Evolutionary conservation across 2,329 filamentous ascomycete genomes (phyloP).

Genomic region (Ophiocordyceps robertsii): DNA sequence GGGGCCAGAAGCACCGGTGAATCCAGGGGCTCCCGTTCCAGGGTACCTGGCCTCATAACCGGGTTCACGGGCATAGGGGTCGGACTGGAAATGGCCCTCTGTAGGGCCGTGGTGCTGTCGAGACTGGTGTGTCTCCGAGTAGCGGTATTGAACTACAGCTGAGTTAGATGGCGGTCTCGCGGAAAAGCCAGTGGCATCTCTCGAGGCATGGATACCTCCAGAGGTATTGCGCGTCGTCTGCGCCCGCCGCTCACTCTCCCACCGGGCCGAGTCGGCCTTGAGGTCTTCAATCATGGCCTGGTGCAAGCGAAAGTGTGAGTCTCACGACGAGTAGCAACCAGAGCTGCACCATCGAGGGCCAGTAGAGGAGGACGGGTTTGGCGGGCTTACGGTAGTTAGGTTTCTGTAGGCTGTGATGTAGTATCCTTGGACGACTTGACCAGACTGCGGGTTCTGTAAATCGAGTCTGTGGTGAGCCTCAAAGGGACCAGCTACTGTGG

Average conservation of each 20-base stretch:
- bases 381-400: slow-evolving; percentile 54
- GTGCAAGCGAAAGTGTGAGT: slow-evolving; percentile 4
- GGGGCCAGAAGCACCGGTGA: slow-evolving; percentile 28
- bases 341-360: background rate
- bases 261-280: slow-evolving; percentile 47
- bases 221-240: slow-evolving; percentile 37
- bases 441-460: slow-evolving; percentile 36
- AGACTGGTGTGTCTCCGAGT: slow-evolving; percentile 36
- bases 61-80: slow-evolving; percentile 24
- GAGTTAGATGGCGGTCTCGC: slow-evolving; percentile 44
- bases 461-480: background rate
- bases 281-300: slow-evolving; percentile 51
- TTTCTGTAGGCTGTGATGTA: slow-evolving; percentile 71
- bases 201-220: slow-evolving; percentile 45
- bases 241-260: slow-evolving; percentile 46
- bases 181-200: slow-evolving; percentile 31
- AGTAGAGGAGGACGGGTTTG: background rate
- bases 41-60: slow-evolving; percentile 34
- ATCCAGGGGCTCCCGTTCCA: slow-evolving; percentile 34
- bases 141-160: slow-evolving; percentile 42
- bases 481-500: background rate
- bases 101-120: slow-evolving; percentile 36
- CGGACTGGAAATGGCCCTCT: slow-evolving; percentile 19
- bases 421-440: slow-evolving; percentile 55
- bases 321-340: background rate